phyloP scores from a whole-genome alignment of 2,329 filamentous ascomycete species.

The Colletotrichum chlorophyti region DNA sequence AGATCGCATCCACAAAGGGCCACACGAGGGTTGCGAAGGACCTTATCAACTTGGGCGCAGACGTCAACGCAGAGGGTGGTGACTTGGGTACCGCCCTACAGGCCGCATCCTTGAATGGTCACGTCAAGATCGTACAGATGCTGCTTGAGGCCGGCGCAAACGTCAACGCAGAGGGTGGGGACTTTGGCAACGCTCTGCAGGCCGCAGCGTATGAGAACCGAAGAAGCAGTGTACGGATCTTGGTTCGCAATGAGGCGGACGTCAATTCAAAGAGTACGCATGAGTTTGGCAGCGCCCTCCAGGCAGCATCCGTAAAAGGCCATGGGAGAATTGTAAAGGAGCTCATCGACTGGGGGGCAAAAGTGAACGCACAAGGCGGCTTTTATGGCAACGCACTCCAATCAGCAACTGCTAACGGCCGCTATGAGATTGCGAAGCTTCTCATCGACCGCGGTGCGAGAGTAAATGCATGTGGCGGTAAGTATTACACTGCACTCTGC shows the following conservation, averaged over 20 bases:
- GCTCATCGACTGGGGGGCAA: too few relatives aligned
- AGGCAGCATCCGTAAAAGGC: too few relatives aligned
- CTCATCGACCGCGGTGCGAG: neutral
- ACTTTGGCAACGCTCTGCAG: neutral
- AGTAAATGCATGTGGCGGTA: neutral
- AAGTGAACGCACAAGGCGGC: too few relatives aligned
- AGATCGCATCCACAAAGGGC: neutral
- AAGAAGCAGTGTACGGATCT: neutral
- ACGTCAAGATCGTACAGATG: neutral
- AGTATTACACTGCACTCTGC: conserved; percentile 25
- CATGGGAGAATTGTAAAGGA: too few relatives aligned
- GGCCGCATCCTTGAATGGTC: too few relatives aligned
- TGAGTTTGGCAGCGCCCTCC: too few relatives aligned
- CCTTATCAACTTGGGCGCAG: too few relatives aligned
- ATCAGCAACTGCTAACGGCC: neutral
- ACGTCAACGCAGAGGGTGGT: too few relatives aligned
- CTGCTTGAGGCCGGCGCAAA: neutral
- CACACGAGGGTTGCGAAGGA: too few relatives aligned
- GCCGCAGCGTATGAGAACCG: neutral
- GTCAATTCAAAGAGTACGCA: neutral
- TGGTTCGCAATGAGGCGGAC: neutral
- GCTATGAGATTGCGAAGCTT: neutral
- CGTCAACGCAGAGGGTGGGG: too few relatives aligned
- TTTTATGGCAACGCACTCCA: neutral
- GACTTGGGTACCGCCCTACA: too few relatives aligned